phyloP scores from a whole-genome alignment of 495 filamentous ascomycete species.

The Penicillium longicatenatum region DNA sequence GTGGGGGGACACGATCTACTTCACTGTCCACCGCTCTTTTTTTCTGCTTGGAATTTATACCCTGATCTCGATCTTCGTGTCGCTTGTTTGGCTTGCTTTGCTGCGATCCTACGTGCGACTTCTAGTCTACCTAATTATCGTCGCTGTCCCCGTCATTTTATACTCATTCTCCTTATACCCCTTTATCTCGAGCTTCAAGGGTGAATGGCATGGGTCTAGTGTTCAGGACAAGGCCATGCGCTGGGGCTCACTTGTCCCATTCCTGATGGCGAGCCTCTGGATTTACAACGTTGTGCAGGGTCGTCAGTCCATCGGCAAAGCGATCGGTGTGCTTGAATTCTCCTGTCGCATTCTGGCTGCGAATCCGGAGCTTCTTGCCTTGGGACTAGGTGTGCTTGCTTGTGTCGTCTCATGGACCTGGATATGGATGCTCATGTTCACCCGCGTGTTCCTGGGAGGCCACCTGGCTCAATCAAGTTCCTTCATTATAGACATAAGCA shows the following conservation, averaged over 20 bases:
- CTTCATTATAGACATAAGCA: conserved; percentile 81
- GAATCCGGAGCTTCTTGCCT: conserved; percentile 77
- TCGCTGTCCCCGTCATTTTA: conserved; percentile 83
- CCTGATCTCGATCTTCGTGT: conserved; percentile 82
- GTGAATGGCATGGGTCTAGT: conserved; percentile 64
- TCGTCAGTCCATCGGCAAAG: conserved; percentile 75
- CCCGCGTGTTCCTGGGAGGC: conserved; percentile 86
- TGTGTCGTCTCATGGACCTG: conserved; percentile 86
- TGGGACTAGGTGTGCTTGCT: conserved; percentile 78
- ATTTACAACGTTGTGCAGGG: conserved; percentile 76
- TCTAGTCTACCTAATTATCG: conserved; percentile 73
- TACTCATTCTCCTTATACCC: conserved; percentile 89
- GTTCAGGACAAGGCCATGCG: conserved; percentile 89
- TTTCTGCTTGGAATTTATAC: conserved; percentile 89
- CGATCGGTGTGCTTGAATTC: conserved; percentile 87
- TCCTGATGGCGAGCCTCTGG: conserved; percentile 74
- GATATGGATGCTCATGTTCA: conserved; percentile 97
- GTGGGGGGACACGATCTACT: conserved; percentile 91
- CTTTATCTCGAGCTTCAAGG: conserved; percentile 85
- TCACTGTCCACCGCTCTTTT: conserved; percentile 81
- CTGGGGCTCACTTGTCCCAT: conserved; percentile 78
- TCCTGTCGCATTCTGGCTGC: conserved; percentile 82
- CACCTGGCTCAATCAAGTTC: conserved; percentile 62
- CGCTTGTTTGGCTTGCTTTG: conserved; percentile 86
- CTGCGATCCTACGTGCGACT: conserved; percentile 81